Conservation (phyloP, 768 basidiomycete genomes). For the Mycena venus region DNA sequence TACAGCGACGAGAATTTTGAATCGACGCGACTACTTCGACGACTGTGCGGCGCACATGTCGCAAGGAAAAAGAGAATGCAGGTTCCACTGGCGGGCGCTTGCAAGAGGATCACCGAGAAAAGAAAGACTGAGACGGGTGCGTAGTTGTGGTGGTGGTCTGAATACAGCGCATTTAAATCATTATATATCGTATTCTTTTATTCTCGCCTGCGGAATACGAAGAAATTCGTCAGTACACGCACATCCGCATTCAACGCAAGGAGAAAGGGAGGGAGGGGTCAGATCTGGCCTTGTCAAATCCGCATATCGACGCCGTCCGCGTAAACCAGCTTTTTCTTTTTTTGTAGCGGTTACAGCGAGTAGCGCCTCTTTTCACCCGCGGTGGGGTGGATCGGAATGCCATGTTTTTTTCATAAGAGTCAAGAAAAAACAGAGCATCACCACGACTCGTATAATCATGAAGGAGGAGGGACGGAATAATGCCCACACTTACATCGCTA, state of each 20-base stretch:
- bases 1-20: too few species aligned
- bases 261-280: constrained; percentile 54
- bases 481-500: constrained; percentile 52
- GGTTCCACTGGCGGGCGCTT: too few species aligned
- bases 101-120: too few species aligned
- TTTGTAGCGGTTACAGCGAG: constrained; percentile 62
- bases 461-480: background rate
- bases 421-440: constrained; percentile 53
- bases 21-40: too few species aligned
- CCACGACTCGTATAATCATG: constrained; percentile 80
- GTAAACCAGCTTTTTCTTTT: constrained; percentile 61
- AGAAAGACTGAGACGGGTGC: background rate
- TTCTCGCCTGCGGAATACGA: background rate
- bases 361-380: constrained; percentile 30
- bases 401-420: constrained; percentile 31
- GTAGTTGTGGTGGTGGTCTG: background rate
- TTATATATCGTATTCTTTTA: constrained; percentile 28
- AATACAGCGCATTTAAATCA: constrained; percentile 17
- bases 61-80: too few species aligned
- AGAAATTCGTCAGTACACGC: background rate
- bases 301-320: constrained; percentile 56
- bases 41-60: too few species aligned
- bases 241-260: background rate
- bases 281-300: constrained; percentile 93
- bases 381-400: constrained; percentile 49